These are phyloP conservation scores for Herpetomonas samuelpessoai DNA, from an alignment of 208 protist genomes.

Conservation along the genomic window DNA sequence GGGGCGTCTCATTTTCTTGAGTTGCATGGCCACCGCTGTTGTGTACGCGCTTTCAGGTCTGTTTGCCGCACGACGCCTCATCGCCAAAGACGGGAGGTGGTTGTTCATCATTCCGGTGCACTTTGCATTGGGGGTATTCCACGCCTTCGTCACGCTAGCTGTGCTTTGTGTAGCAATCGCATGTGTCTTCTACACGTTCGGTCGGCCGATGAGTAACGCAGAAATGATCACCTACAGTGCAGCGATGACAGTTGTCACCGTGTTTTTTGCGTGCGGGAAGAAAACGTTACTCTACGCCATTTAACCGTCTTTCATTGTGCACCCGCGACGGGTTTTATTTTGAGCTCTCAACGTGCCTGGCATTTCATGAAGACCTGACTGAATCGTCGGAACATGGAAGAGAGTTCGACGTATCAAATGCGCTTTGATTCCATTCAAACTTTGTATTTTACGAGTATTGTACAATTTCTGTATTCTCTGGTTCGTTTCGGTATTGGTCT, in stretches of 20 bases:
- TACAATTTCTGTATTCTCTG: too few species aligned
- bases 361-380: not conserved
- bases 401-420: too few species aligned
- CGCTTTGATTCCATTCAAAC: too few species aligned
- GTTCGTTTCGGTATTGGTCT: too few species aligned
- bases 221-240: slow-evolving; percentile 58
- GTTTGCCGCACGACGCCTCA: slow-evolving; percentile 56
- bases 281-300: slow-evolving; percentile 72
- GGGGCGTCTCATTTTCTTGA: slow-evolving; percentile 62
- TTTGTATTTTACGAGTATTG: too few species aligned
- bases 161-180: slow-evolving; percentile 66
- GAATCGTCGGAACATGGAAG: too few species aligned
- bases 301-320: too few species aligned
- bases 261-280: slow-evolving; percentile 73
- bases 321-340: too few species aligned
- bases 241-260: slow-evolving; percentile 57
- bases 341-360: not conserved
- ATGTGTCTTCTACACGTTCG: slow-evolving; percentile 62
- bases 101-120: slow-evolving; percentile 48
- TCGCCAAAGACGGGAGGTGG: slow-evolving; percentile 55
- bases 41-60: slow-evolving; percentile 63
- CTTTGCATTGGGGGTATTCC: slow-evolving; percentile 51
- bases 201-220: slow-evolving; percentile 21
- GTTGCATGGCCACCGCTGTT: slow-evolving; percentile 34
- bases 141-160: slow-evolving; percentile 66